These are phyloP conservation scores for Coemansia sp. DNA, from an alignment of 192 early-diverging fungal species.

Conservation along the genomic window DNA sequence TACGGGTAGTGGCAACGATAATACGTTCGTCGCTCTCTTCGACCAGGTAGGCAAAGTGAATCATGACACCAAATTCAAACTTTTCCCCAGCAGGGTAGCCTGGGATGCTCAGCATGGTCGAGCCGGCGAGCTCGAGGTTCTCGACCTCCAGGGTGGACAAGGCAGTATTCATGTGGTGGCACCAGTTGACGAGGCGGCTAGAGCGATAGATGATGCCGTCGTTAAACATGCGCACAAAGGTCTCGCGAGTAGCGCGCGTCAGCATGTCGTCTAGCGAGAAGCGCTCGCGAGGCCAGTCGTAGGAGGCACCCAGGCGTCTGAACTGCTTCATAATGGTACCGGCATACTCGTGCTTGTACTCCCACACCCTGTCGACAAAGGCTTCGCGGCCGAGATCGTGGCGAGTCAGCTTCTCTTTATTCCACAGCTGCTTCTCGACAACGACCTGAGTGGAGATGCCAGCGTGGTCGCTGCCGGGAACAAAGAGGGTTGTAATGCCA, in stretches of 20 bases:
- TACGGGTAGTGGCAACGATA: conserved; percentile 96
- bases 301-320: conserved; percentile 83
- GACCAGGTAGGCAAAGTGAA: conserved; percentile 91
- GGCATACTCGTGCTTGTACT: conserved; percentile 91
- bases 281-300: conserved; percentile 87
- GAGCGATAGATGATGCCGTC: conserved; percentile 95
- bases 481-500: conserved; percentile 90
- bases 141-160: conserved; percentile 98
- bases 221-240: conserved; percentile 91
- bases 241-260: conserved; percentile 84
- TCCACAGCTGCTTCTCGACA: conserved; percentile 94
- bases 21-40: conserved; percentile 85
- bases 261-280: conserved; percentile 92
- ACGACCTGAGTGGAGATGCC: conserved; percentile 97
- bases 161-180: conserved; percentile 91
- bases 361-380: conserved; percentile 87
- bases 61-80: conserved; percentile 98
- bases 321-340: conserved; percentile 85
- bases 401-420: conserved; percentile 76
- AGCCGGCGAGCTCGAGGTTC: conserved; percentile 80
- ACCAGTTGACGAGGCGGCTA: conserved; percentile 98
- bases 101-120: conserved; percentile 82
- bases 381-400: conserved; percentile 91
- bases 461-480: conserved; percentile 95
- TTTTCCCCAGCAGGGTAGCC: conserved; percentile 91